Conservation (phyloP, 208 protist genomes). For the Wallacemonas collosoma region DNA sequence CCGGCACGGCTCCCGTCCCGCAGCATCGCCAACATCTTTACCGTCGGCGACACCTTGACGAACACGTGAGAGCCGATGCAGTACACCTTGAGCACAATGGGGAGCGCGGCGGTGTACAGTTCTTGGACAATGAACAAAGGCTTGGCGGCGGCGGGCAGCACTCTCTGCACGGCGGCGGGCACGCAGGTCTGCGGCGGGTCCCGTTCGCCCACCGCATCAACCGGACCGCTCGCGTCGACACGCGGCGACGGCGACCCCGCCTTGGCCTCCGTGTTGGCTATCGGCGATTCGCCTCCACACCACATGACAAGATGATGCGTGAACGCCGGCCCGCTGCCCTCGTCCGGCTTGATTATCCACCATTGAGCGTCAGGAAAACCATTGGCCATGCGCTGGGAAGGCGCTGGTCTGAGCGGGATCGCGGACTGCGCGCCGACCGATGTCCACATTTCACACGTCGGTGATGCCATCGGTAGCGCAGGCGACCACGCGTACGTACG, state of each 20-base stretch:
- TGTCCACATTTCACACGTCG: background rate
- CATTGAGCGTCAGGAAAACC: conserved; percentile 29
- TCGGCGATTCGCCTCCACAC: conserved; percentile 19
- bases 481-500: conserved; percentile 58
- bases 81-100: conserved; percentile 89
- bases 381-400: conserved; percentile 13
- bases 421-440: conserved; percentile 31
- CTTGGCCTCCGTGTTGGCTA: background rate
- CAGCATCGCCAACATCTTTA: conserved; percentile 41
- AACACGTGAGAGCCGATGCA: conserved; percentile 55
- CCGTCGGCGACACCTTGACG: conserved; percentile 63
- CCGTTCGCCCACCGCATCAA: background rate
- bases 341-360: conserved; percentile 84
- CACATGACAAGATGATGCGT: conserved; percentile 84
- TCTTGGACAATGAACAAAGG: conserved; percentile 72
- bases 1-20: conserved; percentile 19
- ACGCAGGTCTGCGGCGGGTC: background rate
- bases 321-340: conserved; percentile 69
- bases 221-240: background rate
- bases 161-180: conserved; percentile 32
- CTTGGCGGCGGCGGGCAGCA: conserved; percentile 40
- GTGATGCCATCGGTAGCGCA: background rate
- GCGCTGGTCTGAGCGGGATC: conserved; percentile 2
- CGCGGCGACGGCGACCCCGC: no score
- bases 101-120: conserved; percentile 56